Base-by-base conservation (phyloP, 345 rosid species). In the Eucalyptus microcorys region DNA sequence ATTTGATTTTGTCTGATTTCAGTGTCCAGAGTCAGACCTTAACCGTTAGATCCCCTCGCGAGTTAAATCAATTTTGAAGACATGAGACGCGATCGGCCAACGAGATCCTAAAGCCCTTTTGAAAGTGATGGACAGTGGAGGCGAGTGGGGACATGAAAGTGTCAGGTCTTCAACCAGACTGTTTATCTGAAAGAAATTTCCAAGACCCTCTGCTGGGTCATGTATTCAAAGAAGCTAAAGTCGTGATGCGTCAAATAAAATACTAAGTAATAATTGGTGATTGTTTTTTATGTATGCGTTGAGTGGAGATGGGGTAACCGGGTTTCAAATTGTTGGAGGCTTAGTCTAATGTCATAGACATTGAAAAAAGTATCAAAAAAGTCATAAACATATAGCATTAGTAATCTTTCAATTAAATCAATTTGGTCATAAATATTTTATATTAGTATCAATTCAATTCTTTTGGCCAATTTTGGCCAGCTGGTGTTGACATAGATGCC, bases 331-430 rank as follows among this genome's bases (percentile, higher is more conserved):
- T n/a, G 59, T 53, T 53, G 21, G 59, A 19, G 59, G 11, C 11
- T 53, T 53, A 21, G 11, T 53, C 11, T 8, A 53, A 19, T 21
- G 59, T 19, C 2, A 21, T 53, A 53, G 2, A 53, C 2, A 19
- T 53, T 53, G 2, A 0, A 53, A n/a, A 21, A 50, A 16, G 53
- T 16, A 50, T 7, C 0, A 50, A 50, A 50, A 50, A 6, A 50
- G 8, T 50, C 1, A 7, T 50, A 3, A 6, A 50, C 8, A 0
- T 6, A 16, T 50, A 21, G 0, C 0, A 16, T 49, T 16, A 0
- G 3, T 49, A 50, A 50, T 1, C 0, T 50, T 16, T 50, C 1
- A 50, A 50, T 50, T 50, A 3, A 0, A 50, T 16, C 0, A 50
- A 50, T 50, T 50, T 16, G 2, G 0, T 6, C 4, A 16, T 50